These are phyloP conservation scores for thale cress (Arabidopsis thaliana) DNA, from an alignment of 345 rosid genomes.

Conservation along the genomic window DNA sequence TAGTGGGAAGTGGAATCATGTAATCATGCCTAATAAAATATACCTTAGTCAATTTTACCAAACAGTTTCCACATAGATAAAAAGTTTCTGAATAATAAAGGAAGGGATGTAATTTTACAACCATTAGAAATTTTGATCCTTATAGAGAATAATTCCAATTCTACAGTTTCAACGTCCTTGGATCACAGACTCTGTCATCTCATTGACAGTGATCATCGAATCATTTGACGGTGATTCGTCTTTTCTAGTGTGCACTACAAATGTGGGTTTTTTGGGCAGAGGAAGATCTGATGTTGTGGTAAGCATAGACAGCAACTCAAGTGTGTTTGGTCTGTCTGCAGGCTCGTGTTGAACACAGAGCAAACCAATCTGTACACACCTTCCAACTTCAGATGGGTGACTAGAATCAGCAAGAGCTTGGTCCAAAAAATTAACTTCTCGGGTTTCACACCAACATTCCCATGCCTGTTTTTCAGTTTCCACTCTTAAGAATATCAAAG, in stretches of 20 bases:
- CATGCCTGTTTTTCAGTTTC: too few species aligned
- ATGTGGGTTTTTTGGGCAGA: conserved; percentile 24
- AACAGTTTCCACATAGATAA: background rate
- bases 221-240: conserved; percentile 4
- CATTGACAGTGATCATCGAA: conserved; percentile 23
- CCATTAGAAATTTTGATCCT: too few species aligned
- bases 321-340: conserved; percentile 33
- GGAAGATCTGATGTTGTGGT: conserved; percentile 36
- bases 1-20: background rate
- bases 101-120: too few species aligned
- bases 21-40: too few species aligned
- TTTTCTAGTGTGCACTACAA: conserved; percentile 18
- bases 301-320: conserved; percentile 23
- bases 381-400: background rate
- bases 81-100: background rate
- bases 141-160: too few species aligned
- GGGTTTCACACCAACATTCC: too few species aligned
- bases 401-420: background rate
- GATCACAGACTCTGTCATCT: conserved; percentile 33
- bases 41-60: background rate
- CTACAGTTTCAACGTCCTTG: conserved; percentile 14
- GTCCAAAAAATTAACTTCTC: too few species aligned
- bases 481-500: too few species aligned
- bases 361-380: conserved; percentile 35
- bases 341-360: conserved; percentile 36